phyloP scores from a whole-genome alignment of 2,329 filamentous ascomycete species.

The Botrytis fragariae region DNA sequence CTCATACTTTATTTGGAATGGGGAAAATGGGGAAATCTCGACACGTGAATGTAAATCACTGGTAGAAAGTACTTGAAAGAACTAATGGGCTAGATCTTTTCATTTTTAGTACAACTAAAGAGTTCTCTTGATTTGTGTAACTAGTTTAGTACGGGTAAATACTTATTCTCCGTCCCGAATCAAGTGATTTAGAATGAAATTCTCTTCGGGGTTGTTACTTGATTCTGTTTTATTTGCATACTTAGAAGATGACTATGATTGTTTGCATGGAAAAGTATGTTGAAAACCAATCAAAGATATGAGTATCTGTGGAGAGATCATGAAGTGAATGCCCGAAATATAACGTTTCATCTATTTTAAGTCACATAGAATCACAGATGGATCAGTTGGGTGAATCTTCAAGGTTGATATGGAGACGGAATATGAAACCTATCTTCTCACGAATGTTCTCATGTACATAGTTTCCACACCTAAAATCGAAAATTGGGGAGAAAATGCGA shows the following conservation, averaged over 20 bases:
- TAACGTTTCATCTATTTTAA: background rate
- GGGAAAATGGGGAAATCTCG: background rate
- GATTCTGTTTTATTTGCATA: background rate
- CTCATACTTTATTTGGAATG: background rate
- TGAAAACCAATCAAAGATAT: background rate
- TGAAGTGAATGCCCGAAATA: background rate
- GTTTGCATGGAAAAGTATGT: background rate
- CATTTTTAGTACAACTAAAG: background rate
- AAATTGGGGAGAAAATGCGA: background rate
- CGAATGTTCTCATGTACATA: background rate
- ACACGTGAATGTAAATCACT: constrained; percentile 5
- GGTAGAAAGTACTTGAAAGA: background rate
- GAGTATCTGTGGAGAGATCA: background rate
- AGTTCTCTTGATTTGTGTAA: background rate
- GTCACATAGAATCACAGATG: background rate
- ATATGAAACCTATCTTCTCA: background rate
- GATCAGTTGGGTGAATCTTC: rapidly evolving
- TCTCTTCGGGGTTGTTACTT: background rate
- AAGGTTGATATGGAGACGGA: background rate
- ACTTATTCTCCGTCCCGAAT: background rate
- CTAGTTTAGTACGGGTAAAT: background rate
- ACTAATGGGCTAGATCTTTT: background rate
- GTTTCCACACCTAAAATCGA: background rate
- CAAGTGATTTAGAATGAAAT: background rate
- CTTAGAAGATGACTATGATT: background rate